These are phyloP conservation scores for Lagenaria siceraria DNA, from an alignment of 306 rosid genomes.

Conservation along the genomic window DNA sequence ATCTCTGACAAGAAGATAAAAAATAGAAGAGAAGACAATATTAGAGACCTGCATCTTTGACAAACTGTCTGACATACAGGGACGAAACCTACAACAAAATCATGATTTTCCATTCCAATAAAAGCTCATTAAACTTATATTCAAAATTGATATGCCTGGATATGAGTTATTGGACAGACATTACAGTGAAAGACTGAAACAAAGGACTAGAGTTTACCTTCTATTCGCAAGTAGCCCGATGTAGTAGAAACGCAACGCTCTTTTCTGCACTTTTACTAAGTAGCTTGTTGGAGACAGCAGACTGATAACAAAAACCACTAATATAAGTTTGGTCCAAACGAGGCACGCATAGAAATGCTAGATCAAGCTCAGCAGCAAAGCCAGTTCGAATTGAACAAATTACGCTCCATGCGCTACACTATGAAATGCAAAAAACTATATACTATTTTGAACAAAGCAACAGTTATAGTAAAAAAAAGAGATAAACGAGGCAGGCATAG, in stretches of 20 bases:
- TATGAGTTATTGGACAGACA: not conserved
- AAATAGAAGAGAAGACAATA: not conserved
- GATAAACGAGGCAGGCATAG: not conserved
- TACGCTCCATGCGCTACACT: not conserved
- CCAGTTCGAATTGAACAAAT: not conserved
- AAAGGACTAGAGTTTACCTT: constrained; percentile 18
- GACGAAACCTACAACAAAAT: not conserved
- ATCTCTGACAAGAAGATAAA: not conserved
- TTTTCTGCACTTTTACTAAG: not conserved
- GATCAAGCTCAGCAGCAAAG: not conserved
- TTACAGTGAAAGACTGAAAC: not conserved
- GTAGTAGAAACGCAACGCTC: not conserved
- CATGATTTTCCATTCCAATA: not conserved
- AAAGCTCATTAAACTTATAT: not conserved
- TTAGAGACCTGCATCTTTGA: not conserved
- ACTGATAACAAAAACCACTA: not conserved
- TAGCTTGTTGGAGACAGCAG: not conserved
- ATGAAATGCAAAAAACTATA: not conserved
- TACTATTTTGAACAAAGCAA: not conserved
- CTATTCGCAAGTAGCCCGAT: constrained; percentile 8
- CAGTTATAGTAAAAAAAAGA: not conserved
- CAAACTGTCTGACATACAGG: not conserved
- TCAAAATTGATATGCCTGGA: not conserved
- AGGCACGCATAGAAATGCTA: not conserved
- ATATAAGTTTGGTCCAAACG: not conserved